A percentile compares a stretch with the other conserved stretches of the same genome.
Evolutionary conservation across 371 early-diverging fungal genomes (phyloP).

Genomic region (Rhizopus delemar): DNA sequence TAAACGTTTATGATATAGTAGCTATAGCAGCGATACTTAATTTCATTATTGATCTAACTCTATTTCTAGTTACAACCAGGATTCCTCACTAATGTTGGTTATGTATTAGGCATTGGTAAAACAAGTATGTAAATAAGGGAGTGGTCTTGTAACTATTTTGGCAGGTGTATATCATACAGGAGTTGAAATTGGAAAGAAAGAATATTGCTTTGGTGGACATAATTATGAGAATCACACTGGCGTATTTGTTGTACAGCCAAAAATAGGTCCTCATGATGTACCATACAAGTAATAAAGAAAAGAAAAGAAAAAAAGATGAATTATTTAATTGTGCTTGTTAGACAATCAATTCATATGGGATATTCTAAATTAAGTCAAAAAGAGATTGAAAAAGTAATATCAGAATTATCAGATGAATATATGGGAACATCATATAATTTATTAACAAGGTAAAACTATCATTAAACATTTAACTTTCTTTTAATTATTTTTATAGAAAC

Average conservation of each 20-base stretch:
- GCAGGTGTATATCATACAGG: slow-evolving; percentile 69
- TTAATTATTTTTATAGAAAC: slow-evolving; percentile 42
- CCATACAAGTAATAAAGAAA: slow-evolving; percentile 54
- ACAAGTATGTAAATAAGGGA: neutral
- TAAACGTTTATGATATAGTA: slow-evolving; percentile 62
- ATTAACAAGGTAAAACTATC: slow-evolving; percentile 52
- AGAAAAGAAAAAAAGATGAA: neutral
- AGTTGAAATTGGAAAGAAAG: slow-evolving; percentile 61
- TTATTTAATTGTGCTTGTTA: slow-evolving; percentile 17
- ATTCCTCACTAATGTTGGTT: slow-evolving; percentile 55
- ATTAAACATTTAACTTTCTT: neutral
- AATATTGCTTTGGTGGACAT: slow-evolving; percentile 70
- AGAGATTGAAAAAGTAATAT: slow-evolving; percentile 49
- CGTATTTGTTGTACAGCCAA: slow-evolving; percentile 62
- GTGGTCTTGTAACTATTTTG: neutral
- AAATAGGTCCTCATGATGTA: slow-evolving; percentile 59
- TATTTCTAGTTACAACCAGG: slow-evolving; percentile 53
- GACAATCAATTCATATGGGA: slow-evolving; percentile 63
- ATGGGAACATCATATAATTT: slow-evolving; percentile 60
- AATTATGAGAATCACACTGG: slow-evolving; percentile 61
- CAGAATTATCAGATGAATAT: slow-evolving; percentile 57
- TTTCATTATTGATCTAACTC: neutral
- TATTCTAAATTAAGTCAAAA: slow-evolving; percentile 48
- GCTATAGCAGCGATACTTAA: slow-evolving; percentile 1
- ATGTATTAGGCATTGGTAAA: slow-evolving; percentile 61